A percentile compares a stretch with the other conserved stretches of the same genome.
These are phyloP conservation scores for Blastobotrys aristatus DNA, from an alignment of 1,139 yeast species.

Conservation along the genomic window DNA sequence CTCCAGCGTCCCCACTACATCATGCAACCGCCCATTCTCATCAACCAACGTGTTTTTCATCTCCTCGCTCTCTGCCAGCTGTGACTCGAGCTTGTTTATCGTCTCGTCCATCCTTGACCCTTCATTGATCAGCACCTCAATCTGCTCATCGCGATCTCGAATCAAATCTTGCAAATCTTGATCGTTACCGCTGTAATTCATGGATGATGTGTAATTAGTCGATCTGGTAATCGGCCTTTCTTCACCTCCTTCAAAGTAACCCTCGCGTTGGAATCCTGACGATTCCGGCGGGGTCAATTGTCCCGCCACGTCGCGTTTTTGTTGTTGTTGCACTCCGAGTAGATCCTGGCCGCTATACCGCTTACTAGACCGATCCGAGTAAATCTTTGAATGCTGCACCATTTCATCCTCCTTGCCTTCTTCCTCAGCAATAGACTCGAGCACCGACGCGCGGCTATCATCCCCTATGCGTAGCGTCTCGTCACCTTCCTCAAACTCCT, in stretches of 20 bases:
- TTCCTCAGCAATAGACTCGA: slow-evolving; percentile 10
- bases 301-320: neutral
- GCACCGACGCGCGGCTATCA: slow-evolving; percentile 2
- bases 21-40: slow-evolving; percentile 31
- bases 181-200: neutral
- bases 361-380: neutral
- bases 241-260: slow-evolving; percentile 2
- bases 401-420: slow-evolving; percentile 5
- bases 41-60: slow-evolving; percentile 31
- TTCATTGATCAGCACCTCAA: slow-evolving; percentile 28
- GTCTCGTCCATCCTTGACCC: slow-evolving; percentile 31
- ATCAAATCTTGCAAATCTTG: slow-evolving; percentile 17
- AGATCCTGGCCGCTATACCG: slow-evolving; percentile 4
- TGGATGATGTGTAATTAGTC: neutral
- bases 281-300: slow-evolving; percentile 17
- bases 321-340: neutral
- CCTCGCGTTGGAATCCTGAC: neutral
- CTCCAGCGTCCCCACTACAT: slow-evolving; percentile 29
- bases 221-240: neutral
- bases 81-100: slow-evolving; percentile 28
- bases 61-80: slow-evolving; percentile 30
- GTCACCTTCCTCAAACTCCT: slow-evolving; percentile 13
- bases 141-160: slow-evolving; percentile 30
- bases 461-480: neutral
- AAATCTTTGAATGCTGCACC: slow-evolving; percentile 3